Conservation (phyloP, 2,329 filamentous ascomycete genomes). For the Diaporthe australafricana region DNA sequence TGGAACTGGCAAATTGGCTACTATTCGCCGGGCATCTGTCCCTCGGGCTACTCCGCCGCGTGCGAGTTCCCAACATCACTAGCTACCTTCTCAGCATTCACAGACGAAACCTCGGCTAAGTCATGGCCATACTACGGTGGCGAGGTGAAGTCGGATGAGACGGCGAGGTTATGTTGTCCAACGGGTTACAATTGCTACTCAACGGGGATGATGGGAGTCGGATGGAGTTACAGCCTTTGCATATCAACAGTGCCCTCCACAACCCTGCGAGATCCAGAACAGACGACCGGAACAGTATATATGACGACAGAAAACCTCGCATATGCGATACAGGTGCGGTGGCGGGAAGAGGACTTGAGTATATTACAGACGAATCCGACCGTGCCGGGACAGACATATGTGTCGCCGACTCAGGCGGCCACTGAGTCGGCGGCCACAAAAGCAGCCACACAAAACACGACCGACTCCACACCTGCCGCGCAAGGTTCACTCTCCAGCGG, state of each 20-base stretch:
- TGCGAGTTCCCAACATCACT: conserved; percentile 25
- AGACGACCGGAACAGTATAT: neutral
- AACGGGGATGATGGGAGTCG: conserved; percentile 32
- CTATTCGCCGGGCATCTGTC: conserved; percentile 40
- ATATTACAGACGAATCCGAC: conserved; percentile 40
- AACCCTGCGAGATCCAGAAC: conserved; percentile 12
- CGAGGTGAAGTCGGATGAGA: neutral
- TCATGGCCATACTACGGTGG: conserved; percentile 21
- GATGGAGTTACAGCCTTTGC: conserved; percentile 37
- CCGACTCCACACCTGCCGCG: neutral
- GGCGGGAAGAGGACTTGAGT: conserved; percentile 38
- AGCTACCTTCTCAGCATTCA: neutral
- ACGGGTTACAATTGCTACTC: conserved; percentile 20
- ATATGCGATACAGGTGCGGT: conserved; percentile 40
- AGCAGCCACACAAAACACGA: neutral
- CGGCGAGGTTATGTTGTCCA: conserved; percentile 20
- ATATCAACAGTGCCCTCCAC: conserved; percentile 30
- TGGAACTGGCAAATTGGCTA: conserved; percentile 36
- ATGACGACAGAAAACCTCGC: conserved; percentile 28
- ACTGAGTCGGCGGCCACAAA: neutral
- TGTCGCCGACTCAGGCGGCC: neutral
- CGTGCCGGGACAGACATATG: conserved; percentile 37
- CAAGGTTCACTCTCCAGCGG: neutral
- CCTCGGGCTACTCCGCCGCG: conserved; percentile 23
- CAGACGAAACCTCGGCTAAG: neutral